Base-by-base conservation (phyloP, 2,329 filamentous ascomycete species). In the Ceratocystis alfenasii region DNA sequence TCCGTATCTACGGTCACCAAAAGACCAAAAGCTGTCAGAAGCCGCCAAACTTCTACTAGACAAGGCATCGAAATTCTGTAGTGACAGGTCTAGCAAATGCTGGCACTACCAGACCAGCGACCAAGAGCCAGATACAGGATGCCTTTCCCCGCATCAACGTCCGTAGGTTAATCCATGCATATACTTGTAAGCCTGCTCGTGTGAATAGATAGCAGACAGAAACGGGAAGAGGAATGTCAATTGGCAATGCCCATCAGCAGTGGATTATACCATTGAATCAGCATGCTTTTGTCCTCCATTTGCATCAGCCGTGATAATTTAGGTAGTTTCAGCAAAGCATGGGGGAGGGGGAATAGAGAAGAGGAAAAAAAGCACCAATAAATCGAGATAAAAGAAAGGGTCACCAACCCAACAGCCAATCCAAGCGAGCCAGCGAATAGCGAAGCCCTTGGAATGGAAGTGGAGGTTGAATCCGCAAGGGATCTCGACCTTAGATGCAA, bases 381-480 rank as follows among this genome's bases (percentile, higher is more conserved):
- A 57, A 57, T 30, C 4, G 53, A 17, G 28, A 57, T 57, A 57
- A 57, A 57, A 57, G 53, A 50, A 41, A 41, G 10, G 36, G 36
- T 12, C 36, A 41, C 33, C 46, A 50, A 15, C 46, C 1, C 46
- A 22, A 22, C 22, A 50, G 25, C 25, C 15, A 57, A 33, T 12
- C 53, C 48, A 50, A 22, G 17, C 48, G 17, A 50, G 48, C 48
- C 48, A 20, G n/a, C 48, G 36, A 30, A 15, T 57, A 17, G 17
- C n/a, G n/a, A 57, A 17, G 53, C 53, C 53, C 53, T 57, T 30
- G 53, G 53, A 57, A 57, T 57, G 28, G 53, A 57, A 57, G 25
- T 57, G 53, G 53, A 33, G 53, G 53, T 30, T 12, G 53, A 57
- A 57, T 57, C 53, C 53, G 53, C 53, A 57, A 57, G 53, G 53